Base-by-base conservation (phyloP, 2,329 filamentous ascomycete species). In the Bertia moriformis region DNA sequence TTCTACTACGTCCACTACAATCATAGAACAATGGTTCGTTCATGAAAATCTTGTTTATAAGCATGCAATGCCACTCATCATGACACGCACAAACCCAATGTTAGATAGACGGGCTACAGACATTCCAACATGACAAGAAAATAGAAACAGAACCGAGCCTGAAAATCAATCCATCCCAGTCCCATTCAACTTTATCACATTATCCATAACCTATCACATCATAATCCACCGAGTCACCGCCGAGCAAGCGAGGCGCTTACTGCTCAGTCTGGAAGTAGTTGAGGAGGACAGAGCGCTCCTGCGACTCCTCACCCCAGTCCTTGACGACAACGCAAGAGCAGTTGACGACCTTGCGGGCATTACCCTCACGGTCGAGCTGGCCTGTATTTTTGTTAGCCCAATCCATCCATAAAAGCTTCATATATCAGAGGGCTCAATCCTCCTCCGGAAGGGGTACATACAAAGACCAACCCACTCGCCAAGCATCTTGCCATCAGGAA, bases 381-480 rank as follows among this genome's bases (percentile, higher is more conserved):
- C 78, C 78, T 83, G 45, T 48, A 38, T 40, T 19, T 27, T 38
- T 10, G 19, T 20, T n/a, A 29, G 24, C 24, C 24, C 24, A 29
- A 29, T n/a, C 24, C 24, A 29, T 10, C 24, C n/a, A 10, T n/a
- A 10, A 10, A 10, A 29, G n/a, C 24, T 29, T 29, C 24, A 10
- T n/a, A 29, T 10, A n/a, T 10, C 24, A n/a, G 24, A 29, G 24
- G 24, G n/a, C n/a, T n/a, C n/a, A n/a, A n/a, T n/a, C n/a, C n/a
- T n/a, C n/a, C n/a, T n/a, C n/a, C n/a, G 13, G 37, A 33, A n/a
- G 36, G 40, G 41, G 22, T 40, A 77, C 78, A 56, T 71, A 83
- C 80, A 85, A 53, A 85, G 68, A 63, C 80, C 80, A 62, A 81
- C 80, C 80, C 80, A 84, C 67, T 85, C 80, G 61, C 80, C 80